A percentile compares a stretch with the other conserved stretches of the same genome.
Evolutionary conservation across 2,329 filamentous ascomycete genomes (phyloP).

Genomic region (Didymella pomorum): DNA sequence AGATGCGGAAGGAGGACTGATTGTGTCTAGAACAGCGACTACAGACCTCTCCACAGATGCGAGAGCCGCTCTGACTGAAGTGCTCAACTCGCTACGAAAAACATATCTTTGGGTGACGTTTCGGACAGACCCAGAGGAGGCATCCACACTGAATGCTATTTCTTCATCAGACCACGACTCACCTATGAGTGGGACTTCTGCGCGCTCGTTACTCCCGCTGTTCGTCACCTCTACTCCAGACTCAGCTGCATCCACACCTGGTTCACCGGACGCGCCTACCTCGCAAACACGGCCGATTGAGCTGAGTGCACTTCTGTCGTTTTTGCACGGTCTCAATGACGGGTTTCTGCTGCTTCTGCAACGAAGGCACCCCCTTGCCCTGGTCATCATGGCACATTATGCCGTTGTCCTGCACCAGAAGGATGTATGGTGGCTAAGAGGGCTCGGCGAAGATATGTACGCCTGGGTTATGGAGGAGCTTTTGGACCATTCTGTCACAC

Average conservation of each 20-base stretch:
- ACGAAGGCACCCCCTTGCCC: neutral
- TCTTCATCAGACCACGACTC: neutral
- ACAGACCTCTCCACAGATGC: neutral
- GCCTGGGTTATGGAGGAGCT: constrained; percentile 1
- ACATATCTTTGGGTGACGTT: neutral
- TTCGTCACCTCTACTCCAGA: neutral
- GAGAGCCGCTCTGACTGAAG: neutral
- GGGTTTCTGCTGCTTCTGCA: neutral
- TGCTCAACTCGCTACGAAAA: neutral
- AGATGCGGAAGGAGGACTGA: neutral
- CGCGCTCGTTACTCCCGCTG: neutral
- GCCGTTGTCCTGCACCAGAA: neutral
- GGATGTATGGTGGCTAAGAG: constrained; percentile 1
- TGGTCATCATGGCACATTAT: neutral
- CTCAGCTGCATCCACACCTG: neutral
- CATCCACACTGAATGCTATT: neutral
- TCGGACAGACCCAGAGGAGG: neutral
- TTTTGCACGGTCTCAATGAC: neutral
- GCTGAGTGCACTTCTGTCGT: neutral
- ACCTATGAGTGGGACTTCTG: neutral
- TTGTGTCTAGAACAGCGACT: neutral
- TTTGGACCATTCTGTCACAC: neutral
- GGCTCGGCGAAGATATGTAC: constrained; percentile 2
- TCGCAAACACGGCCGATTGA: neutral
- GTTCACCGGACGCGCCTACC: neutral